Conservation (phyloP, 1,284 basidiomycete species). For the Termitomyces sp. region DNA sequence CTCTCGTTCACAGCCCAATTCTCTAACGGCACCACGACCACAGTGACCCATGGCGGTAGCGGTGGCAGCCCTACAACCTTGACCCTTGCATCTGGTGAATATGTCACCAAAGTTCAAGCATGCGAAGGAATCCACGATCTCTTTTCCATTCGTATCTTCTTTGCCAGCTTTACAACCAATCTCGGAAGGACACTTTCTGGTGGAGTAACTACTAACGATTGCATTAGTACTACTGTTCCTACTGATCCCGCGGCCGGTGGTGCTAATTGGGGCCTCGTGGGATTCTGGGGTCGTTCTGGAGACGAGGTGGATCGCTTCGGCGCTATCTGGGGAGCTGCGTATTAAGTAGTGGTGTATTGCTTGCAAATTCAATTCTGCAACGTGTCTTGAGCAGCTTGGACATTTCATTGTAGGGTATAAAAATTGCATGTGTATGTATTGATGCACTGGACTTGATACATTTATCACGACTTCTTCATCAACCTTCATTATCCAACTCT, state of each 20-base stretch:
- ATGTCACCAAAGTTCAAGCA: slow-evolving; percentile 20
- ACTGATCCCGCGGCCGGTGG: slow-evolving; percentile 24
- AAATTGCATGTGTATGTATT: too few species aligned
- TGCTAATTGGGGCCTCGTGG: slow-evolving; percentile 27
- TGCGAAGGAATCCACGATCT: slow-evolving; percentile 25
- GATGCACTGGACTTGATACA: background rate
- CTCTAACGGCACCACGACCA: slow-evolving; percentile 18
- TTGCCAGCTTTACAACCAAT: slow-evolving; percentile 26
- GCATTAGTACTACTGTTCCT: slow-evolving; percentile 24
- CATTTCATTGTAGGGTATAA: background rate
- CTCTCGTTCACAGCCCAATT: slow-evolving; percentile 24
- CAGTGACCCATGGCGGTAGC: slow-evolving; percentile 29
- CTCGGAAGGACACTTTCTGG: slow-evolving; percentile 24
- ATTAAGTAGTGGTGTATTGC: slow-evolving; percentile 9
- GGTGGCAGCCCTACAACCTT: slow-evolving; percentile 28
- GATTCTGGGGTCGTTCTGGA: slow-evolving; percentile 30
- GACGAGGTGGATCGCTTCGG: slow-evolving; percentile 32
- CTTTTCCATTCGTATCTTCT: slow-evolving; percentile 29
- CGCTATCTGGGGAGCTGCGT: slow-evolving; percentile 27
- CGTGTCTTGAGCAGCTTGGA: background rate
- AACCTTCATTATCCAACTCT: background rate
- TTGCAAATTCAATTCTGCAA: background rate
- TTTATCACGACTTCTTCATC: background rate
- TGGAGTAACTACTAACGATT: slow-evolving; percentile 28
- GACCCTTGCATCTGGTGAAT: slow-evolving; percentile 23